Base-by-base conservation (phyloP, 2,329 filamentous ascomycete species). In the Fusarium sp. region DNA sequence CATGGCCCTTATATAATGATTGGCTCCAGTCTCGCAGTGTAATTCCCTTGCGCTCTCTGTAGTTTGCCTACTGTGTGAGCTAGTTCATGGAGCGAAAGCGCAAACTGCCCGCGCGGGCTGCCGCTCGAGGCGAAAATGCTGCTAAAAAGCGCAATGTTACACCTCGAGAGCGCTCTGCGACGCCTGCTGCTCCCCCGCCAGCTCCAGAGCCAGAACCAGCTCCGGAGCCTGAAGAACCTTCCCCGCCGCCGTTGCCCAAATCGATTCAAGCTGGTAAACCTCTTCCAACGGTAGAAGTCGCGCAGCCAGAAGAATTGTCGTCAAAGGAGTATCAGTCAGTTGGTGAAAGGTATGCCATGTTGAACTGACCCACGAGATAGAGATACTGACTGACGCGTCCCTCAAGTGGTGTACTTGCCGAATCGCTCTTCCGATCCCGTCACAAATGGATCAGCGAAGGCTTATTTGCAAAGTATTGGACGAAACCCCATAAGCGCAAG, bases 401-500 rank as follows among this genome's bases (percentile, higher is more conserved):
- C 66, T 67, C 57, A 76, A 94, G 94, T 82, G 93, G 92, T 74
- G 92, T 96, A 25, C 85, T 96, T 65, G 87, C 89, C 76, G 92
- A 95, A 75, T 94, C 93, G 5, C 86, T 96, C 32, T 84, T 88
- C 56, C 88, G 93, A 78, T 96, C 94, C 77, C 91, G 93, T 67
- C 87, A 91, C 64, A 90, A 88, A 87, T 95, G 92, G 92, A 88
- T 92, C 30, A 88, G 85, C 78, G 90, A 92, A 74, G 91, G 92
- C 35, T 87, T 94, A 53, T 94, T 95, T 75, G 91, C 94, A 75
- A 92, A 90, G 77, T 94, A 93, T 81, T 95, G 92, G 92, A 88
- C 90, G 13, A 94, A 94, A 79, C 92, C 92, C 6, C 81, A 83
- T 64, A 93, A 92, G 82, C 88, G 89, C 71, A 93, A 92, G 80